Base-by-base conservation (phyloP, 2,329 filamentous ascomycete genomes). In the Fusarium multiceps region DNA sequence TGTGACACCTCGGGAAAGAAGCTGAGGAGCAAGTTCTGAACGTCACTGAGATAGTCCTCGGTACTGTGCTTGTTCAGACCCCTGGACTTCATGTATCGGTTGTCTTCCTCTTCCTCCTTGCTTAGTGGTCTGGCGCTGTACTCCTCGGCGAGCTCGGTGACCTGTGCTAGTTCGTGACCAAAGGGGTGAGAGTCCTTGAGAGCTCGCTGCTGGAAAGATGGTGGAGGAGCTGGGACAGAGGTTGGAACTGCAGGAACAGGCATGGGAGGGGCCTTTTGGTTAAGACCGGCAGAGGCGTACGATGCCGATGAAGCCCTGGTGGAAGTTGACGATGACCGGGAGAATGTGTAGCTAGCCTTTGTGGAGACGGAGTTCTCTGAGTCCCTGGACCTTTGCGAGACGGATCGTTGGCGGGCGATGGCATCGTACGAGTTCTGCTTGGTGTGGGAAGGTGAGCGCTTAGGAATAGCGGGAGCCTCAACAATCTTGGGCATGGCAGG, bases 111-210 rank as follows among this genome's bases (percentile, higher is more conserved):
- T 41, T 90, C 82, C 47, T 89, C 83, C n/a, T 86, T 85, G 63
- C 87, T 78, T 81, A 67, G 85, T 40, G 88, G 85, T 68, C 87
- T 86, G 30, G 89, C 85, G 43, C 89, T 89, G 73, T 93, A 95
- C 80, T 98, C 94, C 81, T 98, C 96, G 0, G 92, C 95, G 18
- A 98, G 87, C 80, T 98, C 96, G 55, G 94, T 93, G 25, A 98
- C 93, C 80, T 98, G 92, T 59, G 93, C 93, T 55, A 98, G 84
- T 80, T 99, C 96, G 53, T 91, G 90, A 55, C 93, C 93, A 75
- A 98, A 98, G 0, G 95, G 95, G 78, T 96, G 89, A 47, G 80
- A 73, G 28, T 83, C 79, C 76, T 81, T 80, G 70, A 66, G 51
- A 47, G 64, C 48, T 25, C 63, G 72, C 28, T 83, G 83, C 58